phyloP scores from a whole-genome alignment of 805 yeast species.

The Candida railenensis region DNA sequence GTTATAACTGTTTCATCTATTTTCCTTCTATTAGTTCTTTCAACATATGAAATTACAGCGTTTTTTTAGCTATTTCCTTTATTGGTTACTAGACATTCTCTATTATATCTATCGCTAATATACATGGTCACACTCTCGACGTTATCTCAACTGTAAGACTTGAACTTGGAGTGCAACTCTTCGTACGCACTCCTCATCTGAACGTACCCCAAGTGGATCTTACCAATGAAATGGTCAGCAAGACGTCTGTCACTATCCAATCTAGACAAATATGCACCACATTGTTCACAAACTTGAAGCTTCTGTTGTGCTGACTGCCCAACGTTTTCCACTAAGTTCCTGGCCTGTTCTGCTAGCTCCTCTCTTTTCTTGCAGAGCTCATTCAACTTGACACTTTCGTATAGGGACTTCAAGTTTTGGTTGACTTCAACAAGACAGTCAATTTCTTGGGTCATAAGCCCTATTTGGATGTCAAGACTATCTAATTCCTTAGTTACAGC shows the following conservation, averaged over 20 bases:
- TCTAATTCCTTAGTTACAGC: conserved; percentile 58
- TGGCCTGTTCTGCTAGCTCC: conserved; percentile 52
- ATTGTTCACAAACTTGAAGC: conserved; percentile 82
- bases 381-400: conserved; percentile 48
- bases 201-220: conserved; percentile 80
- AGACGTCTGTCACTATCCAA: conserved; percentile 84
- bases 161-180: conserved; percentile 24
- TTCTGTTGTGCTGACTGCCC: conserved; percentile 89
- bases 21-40: too few species aligned
- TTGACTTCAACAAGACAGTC: conserved; percentile 48
- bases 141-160: neutral
- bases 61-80: too few species aligned
- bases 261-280: conserved; percentile 86
- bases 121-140: too few species aligned
- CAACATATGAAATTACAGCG: too few species aligned
- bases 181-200: conserved; percentile 62
- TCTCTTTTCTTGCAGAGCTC: conserved; percentile 49
- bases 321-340: conserved; percentile 63
- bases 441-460: conserved; percentile 66
- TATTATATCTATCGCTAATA: too few species aligned
- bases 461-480: conserved; percentile 58
- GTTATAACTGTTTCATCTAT: too few species aligned
- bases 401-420: conserved; percentile 51
- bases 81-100: too few species aligned
- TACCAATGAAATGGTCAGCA: conserved; percentile 88